Evolutionary conservation across 352 stramenopile genomes (phyloP).

Genomic region (Thraustochytrium striatum): DNA sequence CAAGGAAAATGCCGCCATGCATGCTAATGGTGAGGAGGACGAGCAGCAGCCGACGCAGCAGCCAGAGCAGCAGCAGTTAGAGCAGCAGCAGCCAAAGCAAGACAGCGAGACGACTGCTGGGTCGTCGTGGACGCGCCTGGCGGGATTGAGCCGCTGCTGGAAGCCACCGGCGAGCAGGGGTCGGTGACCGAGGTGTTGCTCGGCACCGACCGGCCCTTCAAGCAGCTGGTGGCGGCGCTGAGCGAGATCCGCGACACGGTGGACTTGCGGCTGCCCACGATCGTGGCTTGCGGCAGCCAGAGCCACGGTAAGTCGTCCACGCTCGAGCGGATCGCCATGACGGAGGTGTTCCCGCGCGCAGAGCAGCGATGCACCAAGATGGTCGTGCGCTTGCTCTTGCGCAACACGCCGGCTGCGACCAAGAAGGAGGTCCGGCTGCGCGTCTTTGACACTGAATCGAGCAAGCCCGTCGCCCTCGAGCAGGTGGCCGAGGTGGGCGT

Average conservation of each 20-base stretch:
- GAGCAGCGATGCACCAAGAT: constrained; percentile 56
- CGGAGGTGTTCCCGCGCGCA: constrained; percentile 60
- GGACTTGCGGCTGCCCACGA: constrained; percentile 54
- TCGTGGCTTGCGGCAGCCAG: constrained; percentile 61
- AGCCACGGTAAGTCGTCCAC: constrained; percentile 62
- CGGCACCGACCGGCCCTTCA: background rate
- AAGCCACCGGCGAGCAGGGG: no score
- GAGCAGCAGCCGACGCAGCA: no score
- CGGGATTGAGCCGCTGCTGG: no score
- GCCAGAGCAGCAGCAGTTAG: no score
- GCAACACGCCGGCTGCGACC: no score
- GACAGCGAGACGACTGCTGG: no score
- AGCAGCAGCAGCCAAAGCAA: no score
- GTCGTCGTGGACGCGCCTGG: no score
- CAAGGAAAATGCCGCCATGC: no score
- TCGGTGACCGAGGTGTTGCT: no score
- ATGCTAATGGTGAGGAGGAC: no score
- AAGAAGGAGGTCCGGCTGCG: background rate
- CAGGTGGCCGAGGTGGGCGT: constrained; percentile 46
- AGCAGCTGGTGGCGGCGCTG: constrained; percentile 9
- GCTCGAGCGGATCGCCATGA: constrained; percentile 60
- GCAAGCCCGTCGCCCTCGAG: constrained; percentile 53
- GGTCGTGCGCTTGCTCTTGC: constrained; percentile 59
- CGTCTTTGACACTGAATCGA: constrained; percentile 54
- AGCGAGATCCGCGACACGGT: constrained; percentile 36